These are phyloP conservation scores for Trichoderma oligosporum DNA, from an alignment of 2,329 filamentous ascomycete genomes.

Conservation along the genomic window DNA sequence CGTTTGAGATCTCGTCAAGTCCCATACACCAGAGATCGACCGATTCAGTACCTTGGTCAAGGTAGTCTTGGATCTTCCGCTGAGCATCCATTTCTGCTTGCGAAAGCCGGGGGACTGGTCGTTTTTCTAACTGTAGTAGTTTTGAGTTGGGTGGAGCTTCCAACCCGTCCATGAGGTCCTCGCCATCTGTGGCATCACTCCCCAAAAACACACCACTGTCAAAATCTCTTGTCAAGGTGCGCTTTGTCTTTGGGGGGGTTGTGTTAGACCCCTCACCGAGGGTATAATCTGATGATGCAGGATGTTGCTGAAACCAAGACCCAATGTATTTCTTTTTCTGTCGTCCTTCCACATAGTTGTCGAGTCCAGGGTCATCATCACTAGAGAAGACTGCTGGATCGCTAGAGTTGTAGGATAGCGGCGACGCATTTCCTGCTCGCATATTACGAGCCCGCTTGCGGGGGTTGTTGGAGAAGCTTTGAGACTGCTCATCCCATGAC, in stretches of 20 bases:
- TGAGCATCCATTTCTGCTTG: slow-evolving; percentile 44
- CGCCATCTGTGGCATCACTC: slow-evolving; percentile 52
- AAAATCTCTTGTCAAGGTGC: slow-evolving; percentile 54
- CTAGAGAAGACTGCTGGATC: slow-evolving; percentile 69
- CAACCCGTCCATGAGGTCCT: slow-evolving; percentile 36
- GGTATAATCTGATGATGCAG: slow-evolving; percentile 47
- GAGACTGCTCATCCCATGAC: slow-evolving; percentile 38
- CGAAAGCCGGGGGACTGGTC: slow-evolving; percentile 31
- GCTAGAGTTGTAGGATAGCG: slow-evolving; percentile 55
- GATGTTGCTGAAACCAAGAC: slow-evolving; percentile 63
- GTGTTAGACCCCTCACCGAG: slow-evolving; percentile 37
- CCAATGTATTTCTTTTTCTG: slow-evolving; percentile 62
- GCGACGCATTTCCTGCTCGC: slow-evolving; percentile 28
- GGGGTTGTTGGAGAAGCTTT: slow-evolving; percentile 39
- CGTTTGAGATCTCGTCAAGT: slow-evolving; percentile 52
- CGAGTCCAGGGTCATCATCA: slow-evolving; percentile 64
- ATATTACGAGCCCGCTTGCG: slow-evolving; percentile 39
- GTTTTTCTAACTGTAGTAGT: slow-evolving; percentile 38
- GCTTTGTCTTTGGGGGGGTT: slow-evolving; percentile 42
- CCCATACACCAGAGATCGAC: slow-evolving; percentile 60
- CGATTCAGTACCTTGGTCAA: slow-evolving; percentile 56
- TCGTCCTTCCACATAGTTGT: slow-evolving; percentile 57
- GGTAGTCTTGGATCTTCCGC: slow-evolving; percentile 46
- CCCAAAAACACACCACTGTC: slow-evolving; percentile 70
- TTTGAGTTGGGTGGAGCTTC: slow-evolving; percentile 33